These are phyloP conservation scores for Picea mariana DNA, from an alignment of 83 land plant genomes.

Conservation along the genomic window DNA sequence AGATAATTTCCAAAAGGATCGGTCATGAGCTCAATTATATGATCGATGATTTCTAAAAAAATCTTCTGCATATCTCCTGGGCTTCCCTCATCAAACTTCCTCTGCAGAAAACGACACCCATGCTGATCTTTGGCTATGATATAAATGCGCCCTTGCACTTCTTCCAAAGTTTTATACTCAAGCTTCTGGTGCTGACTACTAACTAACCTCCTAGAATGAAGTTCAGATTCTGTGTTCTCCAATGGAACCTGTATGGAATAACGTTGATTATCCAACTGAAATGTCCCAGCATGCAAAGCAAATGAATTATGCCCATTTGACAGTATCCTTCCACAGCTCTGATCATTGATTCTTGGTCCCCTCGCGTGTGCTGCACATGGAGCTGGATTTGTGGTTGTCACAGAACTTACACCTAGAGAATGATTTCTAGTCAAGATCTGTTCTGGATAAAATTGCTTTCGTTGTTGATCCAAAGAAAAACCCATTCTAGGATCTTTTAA, in stretches of 20 bases:
- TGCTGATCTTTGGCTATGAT: constrained; percentile 56
- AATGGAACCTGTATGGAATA: constrained; percentile 5
- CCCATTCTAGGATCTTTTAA: neutral
- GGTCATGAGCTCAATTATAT: constrained; percentile 62
- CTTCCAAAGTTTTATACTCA: constrained; percentile 36
- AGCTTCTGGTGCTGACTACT: constrained; percentile 12
- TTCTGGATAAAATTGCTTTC: constrained; percentile 32
- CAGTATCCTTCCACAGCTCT: constrained; percentile 4
- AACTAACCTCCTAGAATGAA: neutral
- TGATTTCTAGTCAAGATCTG: constrained; percentile 31
- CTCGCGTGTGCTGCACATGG: neutral
- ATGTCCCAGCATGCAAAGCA: constrained; percentile 2
- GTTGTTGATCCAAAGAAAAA: constrained; percentile 16
- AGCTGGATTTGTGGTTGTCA: constrained; percentile 17
- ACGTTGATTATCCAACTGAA: constrained; percentile 13
- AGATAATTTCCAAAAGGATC: constrained; percentile 78
- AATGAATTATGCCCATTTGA: constrained; percentile 19
- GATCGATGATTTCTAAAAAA: constrained; percentile 51
- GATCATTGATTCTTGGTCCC: constrained; percentile 17
- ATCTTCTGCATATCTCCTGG: constrained; percentile 47
- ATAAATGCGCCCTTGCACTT: constrained; percentile 40
- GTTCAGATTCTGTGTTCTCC: constrained; percentile 12
- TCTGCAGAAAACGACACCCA: constrained; percentile 63
- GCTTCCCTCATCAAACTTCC: constrained; percentile 38
- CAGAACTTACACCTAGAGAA: constrained; percentile 26